Conservation (phyloP, 805 yeast genomes). For the Metschnikowia matae region DNA sequence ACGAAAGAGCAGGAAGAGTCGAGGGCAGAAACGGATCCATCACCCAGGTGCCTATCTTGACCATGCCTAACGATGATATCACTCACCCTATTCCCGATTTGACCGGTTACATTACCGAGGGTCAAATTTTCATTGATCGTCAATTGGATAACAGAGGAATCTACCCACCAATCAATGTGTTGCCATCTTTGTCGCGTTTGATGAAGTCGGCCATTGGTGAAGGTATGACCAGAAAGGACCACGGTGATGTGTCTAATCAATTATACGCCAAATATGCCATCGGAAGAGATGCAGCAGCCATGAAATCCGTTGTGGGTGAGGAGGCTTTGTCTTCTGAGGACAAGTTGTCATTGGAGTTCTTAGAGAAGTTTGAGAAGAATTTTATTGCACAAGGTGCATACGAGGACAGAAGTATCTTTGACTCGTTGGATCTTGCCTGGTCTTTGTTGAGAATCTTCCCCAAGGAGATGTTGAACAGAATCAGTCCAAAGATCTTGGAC, state of each 20-base stretch:
- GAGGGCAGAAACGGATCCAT: slow-evolving; percentile 99
- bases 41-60: slow-evolving; percentile 96
- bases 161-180: slow-evolving; percentile 97
- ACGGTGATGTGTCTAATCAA: slow-evolving; percentile 98
- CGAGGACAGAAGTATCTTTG: slow-evolving; percentile 91
- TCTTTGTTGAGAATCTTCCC: slow-evolving; percentile 96
- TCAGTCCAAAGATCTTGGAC: slow-evolving; percentile 91
- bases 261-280: slow-evolving; percentile 98
- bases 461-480: slow-evolving; percentile 96
- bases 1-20: slow-evolving; percentile 99
- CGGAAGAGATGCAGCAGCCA: slow-evolving; percentile 99
- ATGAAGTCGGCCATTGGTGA: slow-evolving; percentile 99
- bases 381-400: slow-evolving; percentile 96
- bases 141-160: slow-evolving; percentile 94
- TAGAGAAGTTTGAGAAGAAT: slow-evolving; percentile 95
- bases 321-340: slow-evolving; percentile 98
- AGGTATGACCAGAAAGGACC: slow-evolving; percentile 99
- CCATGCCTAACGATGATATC: slow-evolving; percentile 99
- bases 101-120: slow-evolving; percentile 99
- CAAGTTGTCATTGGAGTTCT: slow-evolving; percentile 92
- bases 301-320: slow-evolving; percentile 99
- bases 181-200: slow-evolving; percentile 95
- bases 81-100: slow-evolving; percentile 99
- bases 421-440: slow-evolving; percentile 98
- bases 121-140: slow-evolving; percentile 97